Evolutionary conservation across 805 yeast species (phyloP).

Genomic region (Candida boidinii): DNA sequence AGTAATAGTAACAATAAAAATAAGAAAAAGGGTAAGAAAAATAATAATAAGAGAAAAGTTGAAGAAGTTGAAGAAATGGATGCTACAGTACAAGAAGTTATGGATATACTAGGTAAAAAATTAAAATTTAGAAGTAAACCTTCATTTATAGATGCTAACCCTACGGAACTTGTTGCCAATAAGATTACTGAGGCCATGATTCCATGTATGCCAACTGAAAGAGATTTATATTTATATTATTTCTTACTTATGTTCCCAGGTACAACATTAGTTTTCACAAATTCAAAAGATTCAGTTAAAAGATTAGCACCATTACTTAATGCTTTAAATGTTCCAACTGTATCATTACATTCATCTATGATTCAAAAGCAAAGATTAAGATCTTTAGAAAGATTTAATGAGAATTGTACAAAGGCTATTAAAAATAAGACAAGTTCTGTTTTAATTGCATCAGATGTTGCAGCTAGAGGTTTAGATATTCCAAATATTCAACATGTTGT

Average conservation of each 20-base stretch:
- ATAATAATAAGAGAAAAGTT: slow-evolving; percentile 6
- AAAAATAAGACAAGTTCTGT: slow-evolving; percentile 48
- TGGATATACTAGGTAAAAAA: slow-evolving; percentile 58
- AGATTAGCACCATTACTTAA: slow-evolving; percentile 70
- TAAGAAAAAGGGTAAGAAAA: slow-evolving; percentile 12
- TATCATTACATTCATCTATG: slow-evolving; percentile 90
- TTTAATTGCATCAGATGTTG: slow-evolving; percentile 91
- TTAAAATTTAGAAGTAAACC: slow-evolving; percentile 68
- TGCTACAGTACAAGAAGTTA: slow-evolving; percentile 39
- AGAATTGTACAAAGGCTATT: slow-evolving; percentile 25
- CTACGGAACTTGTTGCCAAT: slow-evolving; percentile 68
- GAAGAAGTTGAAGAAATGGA: slow-evolving; percentile 27
- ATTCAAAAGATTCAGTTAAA: slow-evolving; percentile 91
- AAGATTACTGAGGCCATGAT: slow-evolving; percentile 77
- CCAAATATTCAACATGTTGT: slow-evolving; percentile 87
- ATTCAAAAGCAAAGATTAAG: slow-evolving; percentile 86
- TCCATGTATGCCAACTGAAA: slow-evolving; percentile 84
- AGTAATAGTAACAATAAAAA: slow-evolving; percentile 17
- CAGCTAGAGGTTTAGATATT: slow-evolving; percentile 96
- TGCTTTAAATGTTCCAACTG: slow-evolving; percentile 56
- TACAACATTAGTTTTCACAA: slow-evolving; percentile 82
- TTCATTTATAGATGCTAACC: slow-evolving; percentile 73
- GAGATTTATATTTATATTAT: slow-evolving; percentile 86
- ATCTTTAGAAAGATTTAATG: slow-evolving; percentile 72
- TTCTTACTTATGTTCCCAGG: slow-evolving; percentile 84